These are phyloP conservation scores for Hemileia vastatrix DNA, from an alignment of 1,284 basidiomycete species.

Conservation along the genomic window DNA sequence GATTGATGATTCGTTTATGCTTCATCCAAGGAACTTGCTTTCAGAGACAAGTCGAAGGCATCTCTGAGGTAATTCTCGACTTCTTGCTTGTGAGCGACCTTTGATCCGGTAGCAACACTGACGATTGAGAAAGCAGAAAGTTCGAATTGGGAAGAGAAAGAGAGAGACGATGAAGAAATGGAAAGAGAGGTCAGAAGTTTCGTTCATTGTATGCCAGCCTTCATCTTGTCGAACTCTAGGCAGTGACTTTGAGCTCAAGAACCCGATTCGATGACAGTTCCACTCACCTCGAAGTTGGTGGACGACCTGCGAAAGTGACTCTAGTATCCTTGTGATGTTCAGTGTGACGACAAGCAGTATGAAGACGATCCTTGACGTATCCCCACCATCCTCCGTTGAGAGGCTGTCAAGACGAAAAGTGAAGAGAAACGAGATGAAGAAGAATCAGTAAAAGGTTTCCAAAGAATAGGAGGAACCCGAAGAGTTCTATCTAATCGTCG, in stretches of 20 bases:
- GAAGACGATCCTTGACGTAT: constrained; percentile 57
- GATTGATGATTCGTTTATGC: too few relatives aligned
- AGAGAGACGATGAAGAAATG: neutral
- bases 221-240: too few relatives aligned
- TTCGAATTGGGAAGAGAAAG: neutral
- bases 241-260: too few relatives aligned
- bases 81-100: constrained; percentile 19
- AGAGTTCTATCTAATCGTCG: constrained; percentile 59
- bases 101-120: constrained; percentile 20
- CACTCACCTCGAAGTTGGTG: constrained; percentile 26
- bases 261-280: too few relatives aligned
- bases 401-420: constrained; percentile 24
- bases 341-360: constrained; percentile 55
- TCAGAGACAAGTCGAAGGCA: too few relatives aligned
- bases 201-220: constrained; percentile 1
- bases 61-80: constrained; percentile 30
- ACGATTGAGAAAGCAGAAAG: neutral
- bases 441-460: constrained; percentile 28
- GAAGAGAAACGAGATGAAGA: constrained; percentile 1
- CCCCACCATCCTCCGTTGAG: constrained; percentile 59
- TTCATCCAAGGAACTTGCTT: too few relatives aligned
- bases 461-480: neutral
- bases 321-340: constrained; percentile 75
- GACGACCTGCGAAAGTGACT: constrained; percentile 38
- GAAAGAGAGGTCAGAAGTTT: neutral